Percentiles rank a stretch among this genome's conserved stretches.
Conservation (phyloP, 352 stramenopile species). For the Phytophthora cryptogea region DNA sequence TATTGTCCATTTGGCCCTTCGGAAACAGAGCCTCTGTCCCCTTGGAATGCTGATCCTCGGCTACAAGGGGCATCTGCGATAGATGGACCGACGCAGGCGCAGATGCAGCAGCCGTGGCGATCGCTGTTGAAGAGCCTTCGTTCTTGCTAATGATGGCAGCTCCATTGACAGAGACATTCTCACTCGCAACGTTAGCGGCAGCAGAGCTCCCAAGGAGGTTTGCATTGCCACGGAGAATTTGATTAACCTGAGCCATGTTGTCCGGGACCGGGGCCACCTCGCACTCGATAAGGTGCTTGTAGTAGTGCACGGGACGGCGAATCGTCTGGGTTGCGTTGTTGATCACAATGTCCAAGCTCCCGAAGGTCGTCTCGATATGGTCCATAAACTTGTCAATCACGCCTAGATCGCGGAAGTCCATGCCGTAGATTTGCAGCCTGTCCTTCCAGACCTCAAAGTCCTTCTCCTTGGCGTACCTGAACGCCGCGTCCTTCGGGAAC, state of each 20-base stretch:
- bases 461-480: conserved; percentile 82
- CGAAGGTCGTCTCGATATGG: conserved; percentile 72
- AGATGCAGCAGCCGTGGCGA: conserved; percentile 15
- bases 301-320: conserved; percentile 92
- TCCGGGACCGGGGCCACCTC: conserved; percentile 67
- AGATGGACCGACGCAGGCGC: conserved; percentile 85
- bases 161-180: conserved; percentile 13
- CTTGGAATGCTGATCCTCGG: conserved; percentile 82
- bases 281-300: conserved; percentile 83
- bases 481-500: conserved; percentile 93
- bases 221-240: conserved; percentile 59
- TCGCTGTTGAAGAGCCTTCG: conserved; percentile 15
- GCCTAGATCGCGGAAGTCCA: conserved; percentile 94
- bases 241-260: conserved; percentile 43
- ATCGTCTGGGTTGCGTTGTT: conserved; percentile 98
- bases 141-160: conserved; percentile 37
- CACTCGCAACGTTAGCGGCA: conserved; percentile 6
- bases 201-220: conserved; percentile 38
- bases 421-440: conserved; percentile 91
- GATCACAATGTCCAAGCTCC: conserved; percentile 93
- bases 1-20: conserved; percentile 85
- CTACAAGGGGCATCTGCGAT: conserved; percentile 87
- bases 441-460: conserved; percentile 86
- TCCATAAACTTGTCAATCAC: conserved; percentile 94
- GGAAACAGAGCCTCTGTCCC: conserved; percentile 60